Evolutionary conservation across 805 yeast species (phyloP), one percentile per base, ranked within the genome.

Genomic region (Candida golubevii): DNA sequence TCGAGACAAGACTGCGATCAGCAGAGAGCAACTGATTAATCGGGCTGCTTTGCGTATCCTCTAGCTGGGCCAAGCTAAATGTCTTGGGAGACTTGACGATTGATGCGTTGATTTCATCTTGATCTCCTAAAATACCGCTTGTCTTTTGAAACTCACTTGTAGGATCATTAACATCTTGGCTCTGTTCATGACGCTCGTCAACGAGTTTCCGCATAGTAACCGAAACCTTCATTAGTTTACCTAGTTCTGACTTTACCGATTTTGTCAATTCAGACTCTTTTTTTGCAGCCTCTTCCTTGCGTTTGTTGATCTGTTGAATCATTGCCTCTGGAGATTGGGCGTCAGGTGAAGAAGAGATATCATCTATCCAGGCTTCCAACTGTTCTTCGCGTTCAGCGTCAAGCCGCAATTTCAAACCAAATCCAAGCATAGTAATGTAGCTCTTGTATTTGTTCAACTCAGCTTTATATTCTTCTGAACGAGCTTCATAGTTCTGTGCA

Each of bases 381-480:
- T 36, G 44, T 46, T 66, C 67, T 41, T 61, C 64, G 33, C 57
- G 64, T 46, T 69, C 71, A 46, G 69, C 58, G 43, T 72, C 74
- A 41, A 64, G 67, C 47, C 80, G 65, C 45, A 75, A 60, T 45
- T 67, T 71, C 46, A 76, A 67, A 0, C 76, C 80, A 51, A 64
- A 65, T n/a, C 74, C 77, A 35, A 77, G 61, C 41, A 69, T 66
- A 30, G 66, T 57, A 33, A 76, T 61, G 56, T 77, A 77, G 45
- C 60, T 71, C 56, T 70, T 74, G 55, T 73, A 74, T 56, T 74
- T 68, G 43, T 61, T 57, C 50, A 72, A 58, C 46, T 77, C 80
- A 33, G 58, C 57, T 48, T 71, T 72, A 51, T 75, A 69, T 47
- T 74, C 75, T 35, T 57, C 60, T n/a, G 66, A 51, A 44, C 69